Conservation (phyloP, 495 filamentous ascomycete genomes). For the Penicillium turbatum region DNA sequence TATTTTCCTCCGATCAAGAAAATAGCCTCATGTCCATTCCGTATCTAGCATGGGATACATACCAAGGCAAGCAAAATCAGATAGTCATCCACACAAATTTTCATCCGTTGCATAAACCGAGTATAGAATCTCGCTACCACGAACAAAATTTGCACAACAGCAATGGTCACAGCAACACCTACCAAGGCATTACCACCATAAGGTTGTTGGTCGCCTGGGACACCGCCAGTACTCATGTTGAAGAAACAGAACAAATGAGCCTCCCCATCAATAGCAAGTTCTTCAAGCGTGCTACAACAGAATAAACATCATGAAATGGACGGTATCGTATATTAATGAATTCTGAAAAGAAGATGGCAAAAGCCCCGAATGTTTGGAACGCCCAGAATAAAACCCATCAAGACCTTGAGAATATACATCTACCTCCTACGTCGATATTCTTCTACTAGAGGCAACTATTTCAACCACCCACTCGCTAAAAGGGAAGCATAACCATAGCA, state of each 20-base stretch:
- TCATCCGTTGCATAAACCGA: conserved; percentile 21
- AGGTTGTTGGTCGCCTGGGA: neutral
- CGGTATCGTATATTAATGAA: neutral
- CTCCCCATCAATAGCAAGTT: neutral
- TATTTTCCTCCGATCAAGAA: neutral
- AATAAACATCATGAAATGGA: neutral
- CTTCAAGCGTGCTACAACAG: neutral
- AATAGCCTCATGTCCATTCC: neutral
- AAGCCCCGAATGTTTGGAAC: no score
- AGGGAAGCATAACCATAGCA: neutral
- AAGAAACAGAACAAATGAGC: neutral
- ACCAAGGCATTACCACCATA: conserved; percentile 15
- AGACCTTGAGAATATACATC: no score
- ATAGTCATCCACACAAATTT: conserved; percentile 26
- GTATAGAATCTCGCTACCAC: conserved; percentile 30
- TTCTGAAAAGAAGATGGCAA: no score
- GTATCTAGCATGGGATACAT: neutral
- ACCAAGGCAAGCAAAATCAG: conserved; percentile 28
- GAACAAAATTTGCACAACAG: conserved; percentile 18
- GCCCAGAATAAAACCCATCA: no score
- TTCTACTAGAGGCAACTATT: neutral
- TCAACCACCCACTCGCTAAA: neutral
- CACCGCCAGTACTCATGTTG: neutral
- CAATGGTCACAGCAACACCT: conserved; percentile 15
- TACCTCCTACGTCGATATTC: no score